phyloP scores from a whole-genome alignment of 2,329 filamentous ascomycete species.

The Hymenoscyphus infarciens region DNA sequence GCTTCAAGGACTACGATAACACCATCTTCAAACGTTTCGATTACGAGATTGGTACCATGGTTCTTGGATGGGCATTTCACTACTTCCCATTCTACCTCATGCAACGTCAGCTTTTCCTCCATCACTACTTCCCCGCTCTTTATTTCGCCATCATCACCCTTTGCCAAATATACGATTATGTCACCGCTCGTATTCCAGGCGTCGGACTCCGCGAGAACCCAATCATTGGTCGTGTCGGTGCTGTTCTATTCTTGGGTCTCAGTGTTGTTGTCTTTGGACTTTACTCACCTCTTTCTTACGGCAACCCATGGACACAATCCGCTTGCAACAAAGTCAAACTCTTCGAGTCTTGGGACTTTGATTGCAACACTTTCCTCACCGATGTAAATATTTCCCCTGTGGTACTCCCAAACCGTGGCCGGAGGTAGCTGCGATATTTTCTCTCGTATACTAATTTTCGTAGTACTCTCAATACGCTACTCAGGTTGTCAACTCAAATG shows the following conservation, averaged over 20 bases:
- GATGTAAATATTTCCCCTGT: constrained; percentile 62
- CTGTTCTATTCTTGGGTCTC: constrained; percentile 69
- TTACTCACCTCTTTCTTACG: constrained; percentile 88
- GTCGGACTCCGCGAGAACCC: constrained; percentile 68
- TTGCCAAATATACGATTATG: constrained; percentile 85
- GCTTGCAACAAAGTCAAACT: constrained; percentile 87
- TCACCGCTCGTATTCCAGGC: constrained; percentile 66
- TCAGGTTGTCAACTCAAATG: constrained; percentile 25
- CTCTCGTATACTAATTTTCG: constrained; percentile 18
- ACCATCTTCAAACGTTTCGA: constrained; percentile 92
- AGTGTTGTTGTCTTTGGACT: constrained; percentile 74
- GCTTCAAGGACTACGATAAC: constrained; percentile 79
- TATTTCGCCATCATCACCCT: constrained; percentile 91
- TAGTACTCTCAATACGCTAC: constrained; percentile 38
- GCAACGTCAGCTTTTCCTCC: constrained; percentile 95
- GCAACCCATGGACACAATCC: constrained; percentile 86
- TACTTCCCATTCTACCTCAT: constrained; percentile 99
- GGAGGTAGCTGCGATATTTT: constrained; percentile 5
- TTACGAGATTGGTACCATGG: constrained; percentile 87
- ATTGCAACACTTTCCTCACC: constrained; percentile 89
- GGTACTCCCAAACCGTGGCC: constrained; percentile 24
- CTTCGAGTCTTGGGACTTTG: constrained; percentile 90
- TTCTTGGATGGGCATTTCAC: constrained; percentile 94
- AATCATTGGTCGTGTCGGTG: constrained; percentile 69
- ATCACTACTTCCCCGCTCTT: constrained; percentile 96